These are phyloP conservation scores for Suillus fuscotomentosus DNA, from an alignment of 768 basidiomycete species.

Conservation along the genomic window DNA sequence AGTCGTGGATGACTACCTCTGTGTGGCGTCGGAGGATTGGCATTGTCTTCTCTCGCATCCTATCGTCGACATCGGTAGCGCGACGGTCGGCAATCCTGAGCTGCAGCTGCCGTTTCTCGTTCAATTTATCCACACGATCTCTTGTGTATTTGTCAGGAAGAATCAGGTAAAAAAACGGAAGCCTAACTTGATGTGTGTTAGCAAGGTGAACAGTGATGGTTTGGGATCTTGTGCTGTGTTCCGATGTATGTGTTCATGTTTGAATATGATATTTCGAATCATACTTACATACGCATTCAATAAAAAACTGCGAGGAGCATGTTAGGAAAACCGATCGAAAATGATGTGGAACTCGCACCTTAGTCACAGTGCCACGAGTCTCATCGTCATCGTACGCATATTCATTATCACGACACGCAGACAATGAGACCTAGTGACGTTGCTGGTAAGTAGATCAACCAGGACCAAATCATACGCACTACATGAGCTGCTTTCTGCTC, in stretches of 20 bases:
- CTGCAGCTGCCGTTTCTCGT: slow-evolving; percentile 13
- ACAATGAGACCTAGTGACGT: slow-evolving; percentile 22
- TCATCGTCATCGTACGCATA: slow-evolving; percentile 19
- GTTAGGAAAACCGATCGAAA: slow-evolving; percentile 2
- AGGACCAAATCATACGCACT: slow-evolving; percentile 14
- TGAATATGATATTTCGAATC: neutral
- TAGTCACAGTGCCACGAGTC: slow-evolving; percentile 19
- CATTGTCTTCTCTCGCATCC: slow-evolving; percentile 1
- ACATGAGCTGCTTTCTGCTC: slow-evolving; percentile 18
- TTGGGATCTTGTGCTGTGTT: slow-evolving; percentile 18
- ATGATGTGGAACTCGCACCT: slow-evolving; percentile 9
- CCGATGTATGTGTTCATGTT: neutral
- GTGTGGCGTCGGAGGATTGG: slow-evolving; percentile 14
- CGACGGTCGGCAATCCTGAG: slow-evolving; percentile 10
- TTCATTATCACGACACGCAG: slow-evolving; percentile 28
- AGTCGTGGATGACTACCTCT: slow-evolving; percentile 10
- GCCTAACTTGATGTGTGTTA: slow-evolving; percentile 24
- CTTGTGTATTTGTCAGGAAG: slow-evolving; percentile 8
- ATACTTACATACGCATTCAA: slow-evolving; percentile 25
- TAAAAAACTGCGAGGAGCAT: slow-evolving; percentile 21
- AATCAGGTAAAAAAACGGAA: neutral
- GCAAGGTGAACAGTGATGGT: slow-evolving; percentile 22
- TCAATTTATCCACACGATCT: slow-evolving; percentile 15
- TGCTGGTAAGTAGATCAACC: slow-evolving; percentile 1
- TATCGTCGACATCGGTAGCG: slow-evolving; percentile 11